These are phyloP conservation scores for Plectranthus barbatus DNA, from an alignment of 257 asterid genomes.

Conservation along the genomic window DNA sequence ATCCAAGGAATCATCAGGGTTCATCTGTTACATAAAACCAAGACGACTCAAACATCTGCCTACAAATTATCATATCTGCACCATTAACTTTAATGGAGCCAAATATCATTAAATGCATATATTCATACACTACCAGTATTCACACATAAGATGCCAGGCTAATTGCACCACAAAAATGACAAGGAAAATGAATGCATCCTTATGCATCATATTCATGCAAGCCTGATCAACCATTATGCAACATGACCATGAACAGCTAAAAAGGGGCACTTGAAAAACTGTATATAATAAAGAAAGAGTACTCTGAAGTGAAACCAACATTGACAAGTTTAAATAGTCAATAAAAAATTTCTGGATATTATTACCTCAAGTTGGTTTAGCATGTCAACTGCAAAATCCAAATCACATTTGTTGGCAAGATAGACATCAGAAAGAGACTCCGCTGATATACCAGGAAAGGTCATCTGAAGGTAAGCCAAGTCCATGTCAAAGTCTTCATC, in stretches of 20 bases:
- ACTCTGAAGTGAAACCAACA: background rate
- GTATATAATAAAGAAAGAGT: background rate
- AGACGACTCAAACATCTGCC: background rate
- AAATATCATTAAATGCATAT: background rate
- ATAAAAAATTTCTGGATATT: slow-evolving; percentile 2
- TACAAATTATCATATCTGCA: too few species aligned
- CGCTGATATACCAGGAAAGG: slow-evolving; percentile 68
- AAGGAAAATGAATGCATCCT: background rate
- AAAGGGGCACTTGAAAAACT: background rate
- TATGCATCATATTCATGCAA: background rate
- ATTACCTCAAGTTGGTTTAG: slow-evolving; percentile 74
- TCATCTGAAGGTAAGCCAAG: slow-evolving; percentile 57
- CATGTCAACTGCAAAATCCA: slow-evolving; percentile 75
- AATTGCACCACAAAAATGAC: background rate
- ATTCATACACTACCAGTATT: background rate
- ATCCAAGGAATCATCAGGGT: slow-evolving; percentile 37
- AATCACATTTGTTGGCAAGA: slow-evolving; percentile 48
- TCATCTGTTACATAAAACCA: slow-evolving; percentile 18
- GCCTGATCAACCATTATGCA: background rate
- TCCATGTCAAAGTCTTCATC: slow-evolving; percentile 57
- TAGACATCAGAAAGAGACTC: slow-evolving; percentile 68
- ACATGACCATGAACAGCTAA: background rate
- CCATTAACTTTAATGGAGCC: background rate
- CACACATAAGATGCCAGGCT: background rate
- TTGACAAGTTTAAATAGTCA: background rate